Conservation (phyloP, 2,329 filamentous ascomycete species). For the Trichophyton benhamiae region DNA sequence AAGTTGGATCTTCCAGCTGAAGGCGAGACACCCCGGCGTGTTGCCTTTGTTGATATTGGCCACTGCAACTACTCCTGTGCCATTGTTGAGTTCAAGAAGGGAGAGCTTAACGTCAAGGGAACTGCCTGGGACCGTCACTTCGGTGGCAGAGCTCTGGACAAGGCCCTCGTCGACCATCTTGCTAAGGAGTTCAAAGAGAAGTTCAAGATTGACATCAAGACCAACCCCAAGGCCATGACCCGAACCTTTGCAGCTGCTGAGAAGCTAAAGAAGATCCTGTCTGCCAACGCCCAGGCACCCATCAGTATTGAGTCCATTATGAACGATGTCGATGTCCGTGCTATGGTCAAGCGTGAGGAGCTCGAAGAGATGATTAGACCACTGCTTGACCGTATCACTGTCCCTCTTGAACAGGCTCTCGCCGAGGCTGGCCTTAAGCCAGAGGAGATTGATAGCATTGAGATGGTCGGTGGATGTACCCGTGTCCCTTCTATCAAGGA, state of each 20-base stretch:
- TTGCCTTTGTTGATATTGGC: conserved; percentile 87
- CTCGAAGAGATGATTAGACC: conserved; percentile 84
- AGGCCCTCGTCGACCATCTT: conserved; percentile 87
- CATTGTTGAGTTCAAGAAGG: conserved; percentile 93
- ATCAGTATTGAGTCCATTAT: conserved; percentile 97
- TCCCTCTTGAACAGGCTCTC: conserved; percentile 78
- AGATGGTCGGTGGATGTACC: conserved; percentile 88
- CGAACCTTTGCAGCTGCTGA: conserved; percentile 81
- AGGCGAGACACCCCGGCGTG: conserved; percentile 84
- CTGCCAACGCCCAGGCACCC: conserved; percentile 82
- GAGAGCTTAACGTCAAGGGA: conserved; percentile 84
- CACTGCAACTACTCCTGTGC: conserved; percentile 93
- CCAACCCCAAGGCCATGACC: conserved; percentile 77
- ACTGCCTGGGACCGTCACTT: conserved; percentile 93
- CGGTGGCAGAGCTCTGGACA: conserved; percentile 93
- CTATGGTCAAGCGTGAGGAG: conserved; percentile 86
- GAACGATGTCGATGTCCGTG: conserved; percentile 87
- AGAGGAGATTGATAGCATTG: conserved; percentile 86
- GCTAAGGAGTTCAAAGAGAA: conserved; percentile 93
- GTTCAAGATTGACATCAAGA: conserved; percentile 91
- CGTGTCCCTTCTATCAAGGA: conserved; percentile 91
- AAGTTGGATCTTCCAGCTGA: conserved; percentile 80
- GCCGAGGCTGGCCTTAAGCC: conserved; percentile 81
- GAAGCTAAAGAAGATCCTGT: conserved; percentile 97
- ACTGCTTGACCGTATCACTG: conserved; percentile 58